These are phyloP conservation scores for Ophiostoma pallidulum DNA, from an alignment of 2,329 filamentous ascomycete species.

Conservation along the genomic window DNA sequence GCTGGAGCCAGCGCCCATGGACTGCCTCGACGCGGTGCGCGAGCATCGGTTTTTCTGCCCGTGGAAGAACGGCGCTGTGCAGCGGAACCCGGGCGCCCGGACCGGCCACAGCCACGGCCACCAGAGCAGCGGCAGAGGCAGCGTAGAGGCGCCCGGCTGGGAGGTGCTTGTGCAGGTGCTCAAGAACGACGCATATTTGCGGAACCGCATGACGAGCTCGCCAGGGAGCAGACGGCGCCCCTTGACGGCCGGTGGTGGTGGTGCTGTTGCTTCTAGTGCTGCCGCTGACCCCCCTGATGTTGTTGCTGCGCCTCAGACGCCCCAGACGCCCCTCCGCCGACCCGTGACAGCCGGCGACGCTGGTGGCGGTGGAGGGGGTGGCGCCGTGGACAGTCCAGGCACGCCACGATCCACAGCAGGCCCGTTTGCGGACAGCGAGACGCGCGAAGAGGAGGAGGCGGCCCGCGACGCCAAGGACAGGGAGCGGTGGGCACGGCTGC, in stretches of 20 bases:
- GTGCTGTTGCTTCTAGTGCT: neutral
- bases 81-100: slow-evolving; percentile 38
- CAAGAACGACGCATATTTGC: slow-evolving; percentile 48
- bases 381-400: slow-evolving; percentile 15
- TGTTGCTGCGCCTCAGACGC: neutral
- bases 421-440: slow-evolving; percentile 6
- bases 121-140: slow-evolving; percentile 20
- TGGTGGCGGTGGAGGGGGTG: too few relatives aligned
- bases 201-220: slow-evolving; percentile 25
- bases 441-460: slow-evolving; percentile 30
- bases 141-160: slow-evolving; percentile 41
- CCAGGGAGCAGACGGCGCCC: neutral
- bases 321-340: neutral
- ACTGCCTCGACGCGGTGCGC: slow-evolving; percentile 55
- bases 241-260: slow-evolving; percentile 5
- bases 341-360: too few relatives aligned
- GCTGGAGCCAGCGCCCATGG: slow-evolving; percentile 52
- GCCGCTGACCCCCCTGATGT: too few relatives aligned
- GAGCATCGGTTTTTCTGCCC: slow-evolving; percentile 81
- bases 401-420: too few relatives aligned
- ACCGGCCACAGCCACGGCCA: slow-evolving; percentile 5
- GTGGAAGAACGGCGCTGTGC: slow-evolving; percentile 58
- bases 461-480: slow-evolving; percentile 52
- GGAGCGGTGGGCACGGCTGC: slow-evolving; percentile 62
- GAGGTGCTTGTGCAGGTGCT: slow-evolving; percentile 44